phyloP scores from a whole-genome alignment of 1,284 basidiomycete genomes.

The Irpex rosettiformis region DNA sequence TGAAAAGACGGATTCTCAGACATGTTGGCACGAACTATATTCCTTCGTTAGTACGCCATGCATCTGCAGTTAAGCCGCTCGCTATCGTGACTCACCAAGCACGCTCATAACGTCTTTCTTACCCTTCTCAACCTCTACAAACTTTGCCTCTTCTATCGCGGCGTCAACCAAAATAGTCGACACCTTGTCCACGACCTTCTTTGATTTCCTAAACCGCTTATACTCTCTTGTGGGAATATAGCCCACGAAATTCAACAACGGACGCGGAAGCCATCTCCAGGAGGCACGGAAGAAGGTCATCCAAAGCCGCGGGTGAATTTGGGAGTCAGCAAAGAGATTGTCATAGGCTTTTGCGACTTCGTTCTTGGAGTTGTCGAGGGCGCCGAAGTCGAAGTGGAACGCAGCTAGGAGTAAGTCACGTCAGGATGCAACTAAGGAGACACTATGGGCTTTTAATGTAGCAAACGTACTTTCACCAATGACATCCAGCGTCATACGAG shows the following conservation, averaged over 20 bases:
- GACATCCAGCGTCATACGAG: slow-evolving; percentile 12
- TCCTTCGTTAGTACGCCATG: neutral
- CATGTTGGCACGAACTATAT: slow-evolving; percentile 22
- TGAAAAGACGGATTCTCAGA: slow-evolving; percentile 19
- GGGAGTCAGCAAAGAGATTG: slow-evolving; percentile 21
- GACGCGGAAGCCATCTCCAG: slow-evolving; percentile 20
- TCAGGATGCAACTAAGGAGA: neutral
- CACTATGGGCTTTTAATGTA: neutral
- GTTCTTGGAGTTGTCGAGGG: slow-evolving; percentile 24
- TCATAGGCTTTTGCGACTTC: slow-evolving; percentile 24
- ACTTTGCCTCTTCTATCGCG: slow-evolving; percentile 5
- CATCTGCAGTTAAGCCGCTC: neutral
- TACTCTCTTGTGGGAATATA: slow-evolving; percentile 26
- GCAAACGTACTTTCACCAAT: slow-evolving; percentile 11
- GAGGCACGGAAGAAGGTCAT: neutral
- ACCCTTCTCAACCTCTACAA: slow-evolving; percentile 14
- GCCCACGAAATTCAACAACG: slow-evolving; percentile 20
- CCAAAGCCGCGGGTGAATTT: neutral
- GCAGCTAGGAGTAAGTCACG: slow-evolving; percentile 9
- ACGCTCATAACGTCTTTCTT: slow-evolving; percentile 28
- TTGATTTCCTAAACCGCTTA: slow-evolving; percentile 22
- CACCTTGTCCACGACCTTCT: slow-evolving; percentile 19
- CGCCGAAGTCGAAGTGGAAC: slow-evolving; percentile 29
- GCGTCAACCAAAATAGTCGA: slow-evolving; percentile 4
- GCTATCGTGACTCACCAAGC: slow-evolving; percentile 12